These are phyloP conservation scores for Fraxinus quadrangulata DNA, from an alignment of 257 asterid species.

Conservation along the genomic window DNA sequence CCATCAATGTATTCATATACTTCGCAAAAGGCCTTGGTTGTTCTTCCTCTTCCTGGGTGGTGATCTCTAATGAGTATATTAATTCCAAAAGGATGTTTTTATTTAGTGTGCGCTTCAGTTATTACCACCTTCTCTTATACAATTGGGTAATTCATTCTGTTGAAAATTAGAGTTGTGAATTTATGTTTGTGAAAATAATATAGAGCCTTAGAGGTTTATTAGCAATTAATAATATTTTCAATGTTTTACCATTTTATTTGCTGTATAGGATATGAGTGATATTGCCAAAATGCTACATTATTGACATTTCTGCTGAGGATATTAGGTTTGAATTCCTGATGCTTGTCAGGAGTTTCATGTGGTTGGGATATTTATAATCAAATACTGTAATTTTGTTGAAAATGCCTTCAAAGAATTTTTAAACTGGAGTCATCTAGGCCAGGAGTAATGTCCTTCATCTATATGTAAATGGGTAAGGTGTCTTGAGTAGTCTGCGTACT, in stretches of 20 bases:
- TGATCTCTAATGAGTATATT: neutral
- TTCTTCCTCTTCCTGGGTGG: neutral
- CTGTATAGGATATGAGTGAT: neutral
- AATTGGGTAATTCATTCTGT: neutral
- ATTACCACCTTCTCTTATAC: neutral
- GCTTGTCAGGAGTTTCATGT: neutral
- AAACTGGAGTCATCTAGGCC: neutral
- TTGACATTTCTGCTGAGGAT: neutral
- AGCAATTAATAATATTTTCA: neutral
- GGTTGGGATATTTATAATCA: neutral
- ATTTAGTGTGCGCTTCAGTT: neutral
- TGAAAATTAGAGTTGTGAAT: neutral
- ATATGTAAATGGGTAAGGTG: neutral
- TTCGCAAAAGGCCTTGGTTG: too few species aligned
- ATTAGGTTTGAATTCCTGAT: neutral
- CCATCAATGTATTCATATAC: too few species aligned
- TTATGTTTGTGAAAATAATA: neutral
- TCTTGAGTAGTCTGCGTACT: neutral
- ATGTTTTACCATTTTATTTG: neutral
- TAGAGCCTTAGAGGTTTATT: neutral
- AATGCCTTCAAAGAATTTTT: neutral
- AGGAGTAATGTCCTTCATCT: neutral
- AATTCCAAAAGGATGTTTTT: neutral
- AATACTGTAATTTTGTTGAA: neutral
- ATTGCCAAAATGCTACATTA: neutral